Percentiles rank a stretch among this genome's conserved stretches.
phyloP scores from a whole-genome alignment of 2,329 filamentous ascomycete genomes.

The Calonectria naviculata region DNA sequence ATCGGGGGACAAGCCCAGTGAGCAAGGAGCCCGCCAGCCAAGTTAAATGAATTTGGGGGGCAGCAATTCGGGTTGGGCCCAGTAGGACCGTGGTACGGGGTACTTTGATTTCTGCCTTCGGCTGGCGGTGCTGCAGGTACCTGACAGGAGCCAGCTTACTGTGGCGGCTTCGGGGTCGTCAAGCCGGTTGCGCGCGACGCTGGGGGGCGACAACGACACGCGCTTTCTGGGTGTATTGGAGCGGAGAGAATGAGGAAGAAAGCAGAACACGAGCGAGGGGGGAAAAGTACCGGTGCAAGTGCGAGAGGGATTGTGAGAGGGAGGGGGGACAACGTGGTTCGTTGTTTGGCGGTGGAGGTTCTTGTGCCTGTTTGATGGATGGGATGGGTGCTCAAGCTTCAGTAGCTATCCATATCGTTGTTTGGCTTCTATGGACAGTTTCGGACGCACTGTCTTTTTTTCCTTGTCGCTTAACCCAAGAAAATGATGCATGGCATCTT shows the following conservation, averaged over 20 bases:
- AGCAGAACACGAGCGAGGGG: conserved; percentile 1
- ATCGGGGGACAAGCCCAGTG: conserved; percentile 22
- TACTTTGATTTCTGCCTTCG: conserved; percentile 8
- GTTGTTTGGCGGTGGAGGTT: conserved; percentile 28
- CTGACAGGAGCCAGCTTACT: conserved; percentile 5
- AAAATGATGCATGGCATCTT: background rate
- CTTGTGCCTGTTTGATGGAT: conserved; percentile 18
- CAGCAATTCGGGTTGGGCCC: background rate
- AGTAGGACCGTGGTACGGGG: conserved; percentile 15
- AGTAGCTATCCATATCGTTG: conserved; percentile 2
- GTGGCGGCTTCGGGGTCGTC: conserved; percentile 4
- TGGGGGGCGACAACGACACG: conserved; percentile 8
- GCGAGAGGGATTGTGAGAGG: conserved; percentile 20
- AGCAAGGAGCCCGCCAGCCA: conserved; percentile 10
- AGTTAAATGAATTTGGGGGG: conserved; percentile 24
- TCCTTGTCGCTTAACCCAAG: background rate
- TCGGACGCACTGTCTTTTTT: background rate
- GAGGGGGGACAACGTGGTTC: conserved; percentile 23
- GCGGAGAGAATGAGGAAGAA: background rate
- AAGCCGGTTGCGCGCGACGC: conserved; percentile 7
- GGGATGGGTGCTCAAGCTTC: conserved; percentile 9
- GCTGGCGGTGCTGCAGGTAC: conserved; percentile 14
- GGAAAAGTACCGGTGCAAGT: background rate
- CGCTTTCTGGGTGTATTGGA: background rate
- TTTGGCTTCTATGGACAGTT: conserved; percentile 10